phyloP scores from a whole-genome alignment of 2,329 filamentous ascomycete species.

The Fusarium abutilonis region DNA sequence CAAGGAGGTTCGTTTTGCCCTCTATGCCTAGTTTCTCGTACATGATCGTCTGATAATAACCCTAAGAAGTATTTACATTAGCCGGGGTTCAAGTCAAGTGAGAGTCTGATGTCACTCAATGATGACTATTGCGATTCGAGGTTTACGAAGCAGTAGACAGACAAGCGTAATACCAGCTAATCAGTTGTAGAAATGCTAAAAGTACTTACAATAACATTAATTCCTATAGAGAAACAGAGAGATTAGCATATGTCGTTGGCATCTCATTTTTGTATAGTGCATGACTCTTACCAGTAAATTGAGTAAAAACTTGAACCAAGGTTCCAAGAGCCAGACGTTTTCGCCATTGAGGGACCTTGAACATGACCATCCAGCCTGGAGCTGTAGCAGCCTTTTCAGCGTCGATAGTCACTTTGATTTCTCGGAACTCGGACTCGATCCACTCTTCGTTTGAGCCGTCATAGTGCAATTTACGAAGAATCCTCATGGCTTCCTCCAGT shows the following conservation, averaged over 20 bases:
- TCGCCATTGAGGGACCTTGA: conserved; percentile 64
- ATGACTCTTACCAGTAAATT: conserved; percentile 54
- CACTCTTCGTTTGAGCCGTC: conserved; percentile 64
- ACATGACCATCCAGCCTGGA: conserved; percentile 64
- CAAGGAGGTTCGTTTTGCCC: conserved; percentile 61
- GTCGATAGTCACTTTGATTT: conserved; percentile 66
- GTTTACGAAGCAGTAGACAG: neutral
- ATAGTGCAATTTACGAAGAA: conserved; percentile 60
- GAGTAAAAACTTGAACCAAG: conserved; percentile 67
- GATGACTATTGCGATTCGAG: neutral
- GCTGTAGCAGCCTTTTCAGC: conserved; percentile 39
- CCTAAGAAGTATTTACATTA: neutral
- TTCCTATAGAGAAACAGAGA: conserved; percentile 41
- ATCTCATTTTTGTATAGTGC: neutral
- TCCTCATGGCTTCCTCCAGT: conserved; percentile 54
- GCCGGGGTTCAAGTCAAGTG: neutral
- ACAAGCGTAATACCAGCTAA: neutral
- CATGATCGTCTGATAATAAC: conserved; percentile 63
- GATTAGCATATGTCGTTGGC: neutral
- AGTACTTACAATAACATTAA: conserved; percentile 59
- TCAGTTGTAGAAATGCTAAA: neutral
- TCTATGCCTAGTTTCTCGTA: conserved; percentile 61
- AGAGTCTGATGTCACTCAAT: neutral
- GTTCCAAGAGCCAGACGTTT: conserved; percentile 66
- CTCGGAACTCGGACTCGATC: conserved; percentile 63